Base-by-base conservation (phyloP, 2,329 filamentous ascomycete genomes). In the Orbilia javanica region DNA sequence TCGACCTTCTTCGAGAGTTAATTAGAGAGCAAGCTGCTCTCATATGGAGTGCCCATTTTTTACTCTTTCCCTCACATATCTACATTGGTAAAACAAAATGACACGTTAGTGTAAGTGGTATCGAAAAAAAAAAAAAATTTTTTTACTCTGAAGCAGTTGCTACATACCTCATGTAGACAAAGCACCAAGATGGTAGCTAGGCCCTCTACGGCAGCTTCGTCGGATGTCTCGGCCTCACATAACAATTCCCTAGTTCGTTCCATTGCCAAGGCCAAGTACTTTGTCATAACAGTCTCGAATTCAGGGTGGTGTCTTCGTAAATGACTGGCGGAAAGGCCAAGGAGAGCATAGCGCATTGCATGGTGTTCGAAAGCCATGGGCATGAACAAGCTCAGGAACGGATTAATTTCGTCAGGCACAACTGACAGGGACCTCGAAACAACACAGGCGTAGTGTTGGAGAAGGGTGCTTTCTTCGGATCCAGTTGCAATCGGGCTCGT, bases 381-480 rank as follows among this genome's bases (percentile, higher is more conserved):
- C 46, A 80, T 73, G 44, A 80, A 80, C 36, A 80, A 44, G 48
- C 68, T 66, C 65, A 80, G 50, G 69, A 80, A 80, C 3, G 74
- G 63, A 36, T 80, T 80, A 52, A 80, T 79, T 57, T 79, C 74
- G 66, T 80, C 79, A 15, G 79, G 79, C 6, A 80, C 79, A 18
- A 80, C 79, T 13, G 74, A 79, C 22, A 80, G 53, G 31, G 79
- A 80, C 36, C 74, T 69, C n/a, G 74, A 79, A 44, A 80, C 79
- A 73, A 80, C 79, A 64, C 72, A 75, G 15, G 79, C 71, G 48
- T 80, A 80, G 46, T 80, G 79, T 79, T 80, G 79, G 29, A 80
- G 66, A 27, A 80, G 79, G 18, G 62, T 79, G 50, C 64, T 79
- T 60, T 79, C 76, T 36, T 70, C 74, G 20, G 50, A n/a, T 34